These are phyloP conservation scores for Litsea cubeba DNA, from an alignment of 164 flowering plant species.

Conservation along the genomic window DNA sequence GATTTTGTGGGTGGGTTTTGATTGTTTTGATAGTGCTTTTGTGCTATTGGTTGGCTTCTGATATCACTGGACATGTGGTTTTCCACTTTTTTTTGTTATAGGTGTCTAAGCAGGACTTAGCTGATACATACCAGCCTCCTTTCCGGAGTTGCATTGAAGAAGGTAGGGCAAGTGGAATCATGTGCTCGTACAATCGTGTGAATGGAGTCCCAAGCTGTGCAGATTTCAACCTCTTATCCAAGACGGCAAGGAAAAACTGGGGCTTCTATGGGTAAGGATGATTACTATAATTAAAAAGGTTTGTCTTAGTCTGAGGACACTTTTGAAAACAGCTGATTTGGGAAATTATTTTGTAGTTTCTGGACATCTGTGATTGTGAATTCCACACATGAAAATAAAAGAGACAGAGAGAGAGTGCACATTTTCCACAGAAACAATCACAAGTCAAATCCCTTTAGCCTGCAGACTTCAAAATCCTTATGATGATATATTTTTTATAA, in stretches of 20 bases:
- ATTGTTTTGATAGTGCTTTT: background rate
- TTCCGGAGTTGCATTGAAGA: conserved; percentile 64
- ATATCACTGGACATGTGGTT: background rate
- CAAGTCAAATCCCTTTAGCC: too few relatives aligned
- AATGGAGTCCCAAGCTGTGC: conserved; percentile 91
- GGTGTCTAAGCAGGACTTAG: conserved; percentile 76
- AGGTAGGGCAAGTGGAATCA: conserved; percentile 76
- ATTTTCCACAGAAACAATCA: too few relatives aligned
- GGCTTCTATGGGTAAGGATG: conserved; percentile 31
- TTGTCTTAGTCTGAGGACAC: background rate
- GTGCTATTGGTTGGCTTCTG: background rate
- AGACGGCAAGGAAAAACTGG: conserved; percentile 62
- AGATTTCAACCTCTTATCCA: conserved; percentile 56
- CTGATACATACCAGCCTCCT: conserved; percentile 91
- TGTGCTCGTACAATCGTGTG: conserved; percentile 88
- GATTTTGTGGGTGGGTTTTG: background rate
- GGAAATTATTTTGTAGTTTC: too few relatives aligned
- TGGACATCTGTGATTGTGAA: background rate
- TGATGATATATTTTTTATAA: too few relatives aligned
- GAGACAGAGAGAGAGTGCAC: too few relatives aligned
- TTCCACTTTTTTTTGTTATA: conserved; percentile 11
- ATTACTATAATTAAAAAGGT: background rate
- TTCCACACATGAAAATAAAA: too few relatives aligned
- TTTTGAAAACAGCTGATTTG: too few relatives aligned
- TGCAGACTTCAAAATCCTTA: too few relatives aligned